These are phyloP conservation scores for Aspergillus fructus DNA, from an alignment of 2,329 filamentous ascomycete genomes.

Conservation along the genomic window DNA sequence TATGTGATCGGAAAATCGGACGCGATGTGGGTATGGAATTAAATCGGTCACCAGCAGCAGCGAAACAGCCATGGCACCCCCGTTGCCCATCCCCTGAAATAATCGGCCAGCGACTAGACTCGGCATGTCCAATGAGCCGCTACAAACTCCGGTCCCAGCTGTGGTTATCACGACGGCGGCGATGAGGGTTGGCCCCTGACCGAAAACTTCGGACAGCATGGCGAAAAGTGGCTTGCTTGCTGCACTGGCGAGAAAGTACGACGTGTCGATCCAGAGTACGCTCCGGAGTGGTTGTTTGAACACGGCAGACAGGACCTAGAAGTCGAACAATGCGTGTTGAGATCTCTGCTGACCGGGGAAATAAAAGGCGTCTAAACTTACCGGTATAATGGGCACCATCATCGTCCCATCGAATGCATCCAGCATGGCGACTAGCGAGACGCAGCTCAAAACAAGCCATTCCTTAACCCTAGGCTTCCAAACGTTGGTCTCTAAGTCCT, in stretches of 20 bases:
- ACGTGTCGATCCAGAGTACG: constrained; percentile 52
- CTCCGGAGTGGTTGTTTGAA: constrained; percentile 37
- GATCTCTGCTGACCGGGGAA: not conserved
- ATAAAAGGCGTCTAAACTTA: constrained; percentile 23
- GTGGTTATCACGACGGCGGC: constrained; percentile 47
- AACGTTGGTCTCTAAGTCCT: constrained; percentile 13
- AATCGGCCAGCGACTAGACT: constrained; percentile 45
- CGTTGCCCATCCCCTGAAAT: constrained; percentile 49
- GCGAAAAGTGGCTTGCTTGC: constrained; percentile 29
- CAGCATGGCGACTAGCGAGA: constrained; percentile 48
- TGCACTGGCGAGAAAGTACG: constrained; percentile 44
- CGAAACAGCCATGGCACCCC: constrained; percentile 45
- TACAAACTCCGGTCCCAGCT: constrained; percentile 47
- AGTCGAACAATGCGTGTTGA: constrained; percentile 2
- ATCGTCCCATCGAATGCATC: constrained; percentile 52
- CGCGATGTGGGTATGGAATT: constrained; percentile 33
- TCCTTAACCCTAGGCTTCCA: constrained; percentile 44
- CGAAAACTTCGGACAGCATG: constrained; percentile 42
- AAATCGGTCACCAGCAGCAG: constrained; percentile 46
- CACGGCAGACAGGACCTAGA: constrained; percentile 33
- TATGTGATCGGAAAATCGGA: constrained; percentile 34
- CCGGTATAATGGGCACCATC: constrained; percentile 47
- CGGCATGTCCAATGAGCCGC: constrained; percentile 35
- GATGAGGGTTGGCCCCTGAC: constrained; percentile 47
- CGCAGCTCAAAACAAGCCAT: constrained; percentile 42